phyloP scores from a whole-genome alignment of 2,329 filamentous ascomycete species.

The Talaromyces sp. region DNA sequence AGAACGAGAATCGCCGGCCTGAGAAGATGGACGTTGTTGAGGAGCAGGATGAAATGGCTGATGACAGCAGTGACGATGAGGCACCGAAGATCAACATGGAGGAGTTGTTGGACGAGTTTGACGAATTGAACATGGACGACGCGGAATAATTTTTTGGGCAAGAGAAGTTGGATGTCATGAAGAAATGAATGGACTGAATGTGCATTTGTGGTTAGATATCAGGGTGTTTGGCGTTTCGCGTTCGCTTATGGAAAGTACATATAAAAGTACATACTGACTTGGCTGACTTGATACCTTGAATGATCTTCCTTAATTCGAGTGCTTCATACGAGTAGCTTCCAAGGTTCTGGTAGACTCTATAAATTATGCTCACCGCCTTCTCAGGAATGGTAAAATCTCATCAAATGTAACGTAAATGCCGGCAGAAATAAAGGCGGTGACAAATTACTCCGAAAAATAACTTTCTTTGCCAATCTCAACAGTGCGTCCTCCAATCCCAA shows the following conservation, averaged over 20 bases:
- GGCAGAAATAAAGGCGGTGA: conserved; percentile 13
- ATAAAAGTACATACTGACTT: conserved; percentile 3
- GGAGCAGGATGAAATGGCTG: conserved; percentile 50
- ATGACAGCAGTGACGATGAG: conserved; percentile 61
- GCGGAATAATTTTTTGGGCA: conserved; percentile 7
- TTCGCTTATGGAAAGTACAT: background rate
- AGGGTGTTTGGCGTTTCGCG: background rate
- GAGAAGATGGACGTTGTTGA: conserved; percentile 48
- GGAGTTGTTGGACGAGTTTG: conserved; percentile 85
- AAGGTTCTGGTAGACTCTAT: background rate
- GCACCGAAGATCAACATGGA: conserved; percentile 71
- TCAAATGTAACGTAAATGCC: background rate
- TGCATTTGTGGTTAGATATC: conserved; percentile 10
- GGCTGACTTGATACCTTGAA: conserved; percentile 5
- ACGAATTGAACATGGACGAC: conserved; percentile 69
- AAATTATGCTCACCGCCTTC: background rate
- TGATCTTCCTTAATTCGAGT: background rate
- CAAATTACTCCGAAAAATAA: conserved; percentile 4
- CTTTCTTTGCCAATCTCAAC: background rate
- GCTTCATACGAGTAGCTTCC: background rate
- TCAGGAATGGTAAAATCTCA: background rate
- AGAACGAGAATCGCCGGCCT: conserved; percentile 47
- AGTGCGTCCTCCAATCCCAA: background rate
- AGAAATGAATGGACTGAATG: conserved; percentile 13
- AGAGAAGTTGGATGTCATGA: conserved; percentile 12